Evolutionary conservation across 129 eudicot genomes (phyloP).

Genomic region (Saposhnikovia divaricata): DNA sequence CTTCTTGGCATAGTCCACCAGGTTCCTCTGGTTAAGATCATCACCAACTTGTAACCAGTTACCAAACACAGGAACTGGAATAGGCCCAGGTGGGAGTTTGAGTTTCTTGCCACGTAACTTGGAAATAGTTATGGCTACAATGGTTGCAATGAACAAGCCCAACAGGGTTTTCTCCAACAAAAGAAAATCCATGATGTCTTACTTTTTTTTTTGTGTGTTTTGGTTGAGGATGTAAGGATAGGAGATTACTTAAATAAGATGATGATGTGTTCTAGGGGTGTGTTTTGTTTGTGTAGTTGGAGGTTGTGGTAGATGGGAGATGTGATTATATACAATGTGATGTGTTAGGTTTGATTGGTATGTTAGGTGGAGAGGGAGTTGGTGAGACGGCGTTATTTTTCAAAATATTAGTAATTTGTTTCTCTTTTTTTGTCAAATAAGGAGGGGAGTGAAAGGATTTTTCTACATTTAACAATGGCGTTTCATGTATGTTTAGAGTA

Average conservation of each 20-base stretch:
- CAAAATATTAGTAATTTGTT: background rate
- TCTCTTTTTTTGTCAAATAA: no score
- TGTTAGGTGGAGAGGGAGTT: conserved; percentile 2
- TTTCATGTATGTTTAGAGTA: no score
- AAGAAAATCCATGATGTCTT: conserved; percentile 55
- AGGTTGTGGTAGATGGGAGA: background rate
- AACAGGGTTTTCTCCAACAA: conserved; percentile 55
- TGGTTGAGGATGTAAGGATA: background rate
- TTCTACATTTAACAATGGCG: no score
- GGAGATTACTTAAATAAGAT: no score
- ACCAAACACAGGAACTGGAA: conserved; percentile 77
- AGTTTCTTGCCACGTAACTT: conserved; percentile 53
- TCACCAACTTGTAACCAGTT: conserved; percentile 96
- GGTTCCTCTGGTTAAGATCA: conserved; percentile 68
- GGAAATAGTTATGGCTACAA: conserved; percentile 52
- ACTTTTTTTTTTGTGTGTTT: background rate
- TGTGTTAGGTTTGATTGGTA: background rate
- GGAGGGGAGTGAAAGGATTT: no score
- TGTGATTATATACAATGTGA: background rate
- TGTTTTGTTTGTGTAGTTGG: background rate
- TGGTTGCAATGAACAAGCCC: conserved; percentile 47
- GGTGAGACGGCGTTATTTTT: conserved; percentile 4
- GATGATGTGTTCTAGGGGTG: background rate
- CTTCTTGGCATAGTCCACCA: conserved; percentile 52
- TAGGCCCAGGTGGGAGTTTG: conserved; percentile 84